Conservation (phyloP, 139 green algal genomes). For the Coccomyxa sp. region DNA sequence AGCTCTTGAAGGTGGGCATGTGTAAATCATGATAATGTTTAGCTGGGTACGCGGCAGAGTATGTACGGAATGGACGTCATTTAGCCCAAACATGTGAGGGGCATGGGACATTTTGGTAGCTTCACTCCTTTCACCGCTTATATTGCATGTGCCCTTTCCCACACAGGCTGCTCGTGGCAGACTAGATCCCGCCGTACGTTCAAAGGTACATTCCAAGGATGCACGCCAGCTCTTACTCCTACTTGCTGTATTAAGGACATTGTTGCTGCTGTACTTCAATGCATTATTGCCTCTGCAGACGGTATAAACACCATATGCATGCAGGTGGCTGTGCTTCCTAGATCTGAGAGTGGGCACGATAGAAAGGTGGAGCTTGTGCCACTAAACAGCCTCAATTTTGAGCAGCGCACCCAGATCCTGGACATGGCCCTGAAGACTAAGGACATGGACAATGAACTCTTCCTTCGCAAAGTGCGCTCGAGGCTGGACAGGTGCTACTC, state of each 20-base stretch:
- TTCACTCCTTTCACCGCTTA: too few relatives aligned
- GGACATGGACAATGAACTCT: conserved; percentile 26
- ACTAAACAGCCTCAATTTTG: neutral
- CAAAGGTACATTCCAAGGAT: too few relatives aligned
- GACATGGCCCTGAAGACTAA: conserved; percentile 23
- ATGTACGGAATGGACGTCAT: neutral
- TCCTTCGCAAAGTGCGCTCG: conserved; percentile 14
- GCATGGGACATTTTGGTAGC: too few relatives aligned
- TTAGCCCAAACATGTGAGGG: neutral
- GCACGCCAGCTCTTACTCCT: too few relatives aligned
- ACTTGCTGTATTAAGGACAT: too few relatives aligned
- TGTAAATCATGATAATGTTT: neutral
- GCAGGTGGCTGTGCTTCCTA: neutral
- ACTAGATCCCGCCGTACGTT: too few relatives aligned
- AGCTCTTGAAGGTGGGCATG: neutral
- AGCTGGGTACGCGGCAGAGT: neutral
- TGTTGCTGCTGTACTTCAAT: too few relatives aligned
- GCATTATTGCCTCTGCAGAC: too few relatives aligned
- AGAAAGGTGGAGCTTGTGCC: neutral
- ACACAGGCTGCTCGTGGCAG: too few relatives aligned
- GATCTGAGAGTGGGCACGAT: neutral
- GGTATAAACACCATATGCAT: neutral
- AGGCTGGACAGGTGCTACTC: conserved; percentile 18
- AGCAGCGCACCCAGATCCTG: conserved; percentile 12
- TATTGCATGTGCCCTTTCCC: too few relatives aligned